Conservation (phyloP, 805 yeast genomes). For the Nakazawaea ambrosiae region DNA sequence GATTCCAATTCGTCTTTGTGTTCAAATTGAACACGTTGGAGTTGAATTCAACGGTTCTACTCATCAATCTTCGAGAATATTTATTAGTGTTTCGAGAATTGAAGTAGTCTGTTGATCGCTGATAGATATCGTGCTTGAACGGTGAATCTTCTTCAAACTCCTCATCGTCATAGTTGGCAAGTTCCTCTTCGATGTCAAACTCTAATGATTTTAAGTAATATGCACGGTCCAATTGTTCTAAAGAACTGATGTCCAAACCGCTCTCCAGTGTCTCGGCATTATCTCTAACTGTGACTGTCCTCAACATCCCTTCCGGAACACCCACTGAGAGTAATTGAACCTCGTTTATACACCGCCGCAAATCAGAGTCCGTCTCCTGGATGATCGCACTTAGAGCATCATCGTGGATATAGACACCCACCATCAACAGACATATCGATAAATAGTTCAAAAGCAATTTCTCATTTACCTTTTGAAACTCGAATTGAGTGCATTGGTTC, state of each 20-base stretch:
- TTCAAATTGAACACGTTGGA: background rate
- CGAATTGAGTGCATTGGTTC: background rate
- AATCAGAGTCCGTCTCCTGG: background rate
- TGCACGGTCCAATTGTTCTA: background rate
- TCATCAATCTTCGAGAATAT: background rate
- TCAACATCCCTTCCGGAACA: too few species aligned
- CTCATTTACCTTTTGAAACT: conserved; percentile 5
- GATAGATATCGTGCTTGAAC: background rate
- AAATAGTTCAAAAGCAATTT: conserved; percentile 1
- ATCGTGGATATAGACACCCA: conserved; percentile 2
- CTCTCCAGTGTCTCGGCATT: background rate
- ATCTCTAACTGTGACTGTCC: background rate
- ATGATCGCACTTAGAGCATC: background rate
- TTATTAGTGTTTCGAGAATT: conserved; percentile 5
- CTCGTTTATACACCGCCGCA: conserved; percentile 9
- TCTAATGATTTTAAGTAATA: background rate
- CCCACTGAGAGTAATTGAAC: conserved; percentile 3
- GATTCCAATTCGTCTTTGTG: background rate
- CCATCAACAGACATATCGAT: background rate
- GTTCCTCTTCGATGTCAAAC: background rate
- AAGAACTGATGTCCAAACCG: too few species aligned
- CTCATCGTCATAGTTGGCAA: background rate
- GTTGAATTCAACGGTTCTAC: background rate
- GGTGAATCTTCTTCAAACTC: background rate
- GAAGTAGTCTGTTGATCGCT: background rate